A percentile compares a stretch with the other conserved stretches of the same genome.
These are phyloP conservation scores for Mitragyna speciosa DNA, from an alignment of 257 asterid species.

Conservation along the genomic window DNA sequence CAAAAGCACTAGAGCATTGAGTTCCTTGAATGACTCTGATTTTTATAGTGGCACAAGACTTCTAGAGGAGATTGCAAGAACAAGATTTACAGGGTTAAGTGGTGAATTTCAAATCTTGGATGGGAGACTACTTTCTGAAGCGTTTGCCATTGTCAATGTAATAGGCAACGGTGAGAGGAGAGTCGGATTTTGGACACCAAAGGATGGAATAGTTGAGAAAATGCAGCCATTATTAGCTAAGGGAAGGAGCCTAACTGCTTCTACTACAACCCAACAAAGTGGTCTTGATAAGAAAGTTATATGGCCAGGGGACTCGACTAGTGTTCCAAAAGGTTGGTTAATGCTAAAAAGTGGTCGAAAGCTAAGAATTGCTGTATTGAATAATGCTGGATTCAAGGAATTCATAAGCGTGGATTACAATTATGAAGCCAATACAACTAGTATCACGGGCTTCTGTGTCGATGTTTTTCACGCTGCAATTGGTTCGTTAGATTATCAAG, in stretches of 20 bases:
- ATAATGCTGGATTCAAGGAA: slow-evolving; percentile 18
- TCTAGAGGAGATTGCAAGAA: background rate
- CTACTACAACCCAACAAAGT: background rate
- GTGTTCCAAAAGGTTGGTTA: slow-evolving; percentile 19
- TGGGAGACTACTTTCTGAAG: slow-evolving; percentile 29
- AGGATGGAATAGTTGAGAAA: slow-evolving; percentile 29
- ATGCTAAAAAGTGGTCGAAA: background rate
- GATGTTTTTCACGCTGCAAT: slow-evolving; percentile 37
- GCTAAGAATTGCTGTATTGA: slow-evolving; percentile 34
- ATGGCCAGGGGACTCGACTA: slow-evolving; percentile 21
- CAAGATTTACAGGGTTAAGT: slow-evolving; percentile 26
- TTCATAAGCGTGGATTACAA: slow-evolving; percentile 15
- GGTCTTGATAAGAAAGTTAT: background rate
- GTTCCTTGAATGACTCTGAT: background rate
- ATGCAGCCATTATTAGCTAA: background rate
- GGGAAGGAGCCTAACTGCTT: slow-evolving; percentile 23
- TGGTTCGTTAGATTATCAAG: slow-evolving; percentile 13
- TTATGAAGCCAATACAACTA: slow-evolving; percentile 10
- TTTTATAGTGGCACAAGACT: background rate
- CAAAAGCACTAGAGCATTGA: too few relatives aligned
- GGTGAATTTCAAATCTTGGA: slow-evolving; percentile 30
- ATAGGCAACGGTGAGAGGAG: slow-evolving; percentile 33
- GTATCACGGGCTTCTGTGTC: slow-evolving; percentile 27
- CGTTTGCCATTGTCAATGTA: slow-evolving; percentile 38
- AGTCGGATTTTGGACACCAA: slow-evolving; percentile 47